Evolutionary conservation across 179 eudicot genomes (phyloP).

Genomic region (Drosera spatulata): DNA sequence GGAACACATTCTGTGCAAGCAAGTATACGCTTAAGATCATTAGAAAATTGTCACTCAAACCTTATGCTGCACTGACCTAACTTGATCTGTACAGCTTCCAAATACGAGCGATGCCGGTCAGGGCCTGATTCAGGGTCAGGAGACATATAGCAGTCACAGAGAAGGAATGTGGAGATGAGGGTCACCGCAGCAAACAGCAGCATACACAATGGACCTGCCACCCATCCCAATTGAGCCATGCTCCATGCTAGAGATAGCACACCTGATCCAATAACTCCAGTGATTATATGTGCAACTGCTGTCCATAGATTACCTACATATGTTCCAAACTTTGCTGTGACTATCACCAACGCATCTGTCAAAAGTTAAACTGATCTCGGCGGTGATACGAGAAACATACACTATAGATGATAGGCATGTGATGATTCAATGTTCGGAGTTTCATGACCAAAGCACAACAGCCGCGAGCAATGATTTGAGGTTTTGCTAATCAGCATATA

Average conservation of each 20-base stretch:
- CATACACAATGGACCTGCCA: not conserved
- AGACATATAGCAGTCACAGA: not conserved
- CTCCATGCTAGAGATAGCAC: constrained; percentile 3
- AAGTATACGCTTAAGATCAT: no score
- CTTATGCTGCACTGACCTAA: not conserved
- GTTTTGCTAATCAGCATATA: no score
- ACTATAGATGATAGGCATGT: no score
- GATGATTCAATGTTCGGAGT: no score
- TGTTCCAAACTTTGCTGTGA: not conserved
- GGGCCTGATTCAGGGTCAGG: constrained; percentile 1
- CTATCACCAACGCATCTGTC: no score
- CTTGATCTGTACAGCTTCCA: constrained; percentile 1
- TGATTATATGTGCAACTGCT: constrained; percentile 3
- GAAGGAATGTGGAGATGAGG: not conserved
- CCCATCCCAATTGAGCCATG: constrained; percentile 2
- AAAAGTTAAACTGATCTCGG: no score
- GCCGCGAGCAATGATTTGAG: no score
- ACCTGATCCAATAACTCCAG: not conserved
- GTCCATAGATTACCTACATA: constrained; percentile 1
- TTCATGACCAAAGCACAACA: no score
- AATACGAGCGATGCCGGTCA: not conserved
- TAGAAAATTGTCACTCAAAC: no score
- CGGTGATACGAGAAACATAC: no score
- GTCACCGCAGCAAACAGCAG: not conserved
- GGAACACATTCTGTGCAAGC: no score